These are phyloP conservation scores for Bretschneidera sinensis DNA, from an alignment of 345 rosid species.

Conservation along the genomic window DNA sequence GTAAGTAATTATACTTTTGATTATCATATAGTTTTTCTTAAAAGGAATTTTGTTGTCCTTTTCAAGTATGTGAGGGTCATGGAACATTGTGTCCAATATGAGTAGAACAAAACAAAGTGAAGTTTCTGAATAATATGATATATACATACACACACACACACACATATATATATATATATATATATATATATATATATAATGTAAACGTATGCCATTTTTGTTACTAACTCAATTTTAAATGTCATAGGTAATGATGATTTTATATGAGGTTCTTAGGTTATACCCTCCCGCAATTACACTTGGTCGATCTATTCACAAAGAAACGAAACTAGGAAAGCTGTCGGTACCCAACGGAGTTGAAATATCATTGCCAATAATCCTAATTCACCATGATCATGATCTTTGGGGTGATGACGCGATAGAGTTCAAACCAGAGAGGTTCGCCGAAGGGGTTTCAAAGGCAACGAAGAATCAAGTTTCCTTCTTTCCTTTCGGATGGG, in stretches of 20 bases:
- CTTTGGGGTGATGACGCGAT: slow-evolving; percentile 62
- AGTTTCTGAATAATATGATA: too few species aligned
- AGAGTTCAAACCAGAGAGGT: slow-evolving; percentile 65
- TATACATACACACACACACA: too few species aligned
- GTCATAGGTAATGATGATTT: slow-evolving; percentile 50
- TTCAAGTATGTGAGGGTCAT: too few species aligned
- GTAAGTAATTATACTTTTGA: slow-evolving; percentile 15
- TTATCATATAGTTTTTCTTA: too few species aligned
- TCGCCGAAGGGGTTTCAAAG: slow-evolving; percentile 52
- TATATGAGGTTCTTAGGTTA: slow-evolving; percentile 54
- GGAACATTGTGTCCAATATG: too few species aligned
- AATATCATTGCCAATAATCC: slow-evolving; percentile 31
- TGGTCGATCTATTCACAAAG: slow-evolving; percentile 33
- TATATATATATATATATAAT: too few species aligned
- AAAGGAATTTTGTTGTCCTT: too few species aligned
- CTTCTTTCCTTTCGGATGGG: slow-evolving; percentile 59
- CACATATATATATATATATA: too few species aligned
- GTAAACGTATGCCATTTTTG: too few species aligned
- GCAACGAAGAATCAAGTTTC: slow-evolving; percentile 54
- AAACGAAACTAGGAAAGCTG: slow-evolving; percentile 47
- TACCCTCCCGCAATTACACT: slow-evolving; percentile 48
- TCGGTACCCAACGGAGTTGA: slow-evolving; percentile 47
- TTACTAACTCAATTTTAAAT: neutral
- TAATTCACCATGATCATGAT: slow-evolving; percentile 49
- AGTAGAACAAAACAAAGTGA: too few species aligned